phyloP scores from a whole-genome alignment of 1,284 basidiomycete species.

The Vanrija pseudolonga region DNA sequence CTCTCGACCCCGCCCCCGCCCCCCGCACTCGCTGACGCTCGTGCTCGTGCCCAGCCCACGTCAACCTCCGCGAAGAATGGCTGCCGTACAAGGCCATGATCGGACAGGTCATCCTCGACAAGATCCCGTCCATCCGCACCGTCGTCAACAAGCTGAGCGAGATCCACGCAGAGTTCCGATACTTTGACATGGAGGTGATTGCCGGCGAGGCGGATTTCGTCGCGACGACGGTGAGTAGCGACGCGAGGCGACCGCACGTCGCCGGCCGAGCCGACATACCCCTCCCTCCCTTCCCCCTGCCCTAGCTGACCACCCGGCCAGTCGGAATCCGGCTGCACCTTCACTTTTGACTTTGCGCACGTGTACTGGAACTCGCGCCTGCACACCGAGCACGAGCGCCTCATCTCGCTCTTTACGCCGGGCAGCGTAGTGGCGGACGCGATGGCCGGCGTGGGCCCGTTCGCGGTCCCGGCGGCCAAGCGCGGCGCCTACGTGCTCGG shows the following conservation, averaged over 20 bases:
- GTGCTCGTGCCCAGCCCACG: constrained; percentile 57
- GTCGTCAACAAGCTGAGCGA: constrained; percentile 93
- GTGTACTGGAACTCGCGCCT: constrained; percentile 99
- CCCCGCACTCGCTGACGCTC: background rate
- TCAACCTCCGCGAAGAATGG: constrained; percentile 88
- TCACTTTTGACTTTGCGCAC: constrained; percentile 89
- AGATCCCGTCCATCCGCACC: constrained; percentile 74
- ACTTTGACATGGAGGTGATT: constrained; percentile 95
- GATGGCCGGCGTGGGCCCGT: constrained; percentile 97
- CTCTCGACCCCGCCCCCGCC: no score
- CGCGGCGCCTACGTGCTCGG: constrained; percentile 83
- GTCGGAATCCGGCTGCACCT: constrained; percentile 78
- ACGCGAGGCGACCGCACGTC: background rate
- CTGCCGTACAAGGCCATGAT: constrained; percentile 86
- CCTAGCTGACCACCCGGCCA: constrained; percentile 37
- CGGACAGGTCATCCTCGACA: constrained; percentile 86
- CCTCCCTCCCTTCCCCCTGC: background rate
- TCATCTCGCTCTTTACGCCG: constrained; percentile 66
- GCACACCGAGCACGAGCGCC: constrained; percentile 82
- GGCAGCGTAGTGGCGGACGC: constrained; percentile 80
- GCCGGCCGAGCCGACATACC: no score
- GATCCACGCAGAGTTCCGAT: constrained; percentile 83
- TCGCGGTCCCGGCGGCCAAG: constrained; percentile 87
- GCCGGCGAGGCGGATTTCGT: constrained; percentile 83
- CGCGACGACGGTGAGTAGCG: constrained; percentile 68